Evolutionary conservation across 2,329 filamentous ascomycete species (phyloP), one percentile per base, ranked within the genome.

Genomic region (Exophiala dermatitidis): DNA sequence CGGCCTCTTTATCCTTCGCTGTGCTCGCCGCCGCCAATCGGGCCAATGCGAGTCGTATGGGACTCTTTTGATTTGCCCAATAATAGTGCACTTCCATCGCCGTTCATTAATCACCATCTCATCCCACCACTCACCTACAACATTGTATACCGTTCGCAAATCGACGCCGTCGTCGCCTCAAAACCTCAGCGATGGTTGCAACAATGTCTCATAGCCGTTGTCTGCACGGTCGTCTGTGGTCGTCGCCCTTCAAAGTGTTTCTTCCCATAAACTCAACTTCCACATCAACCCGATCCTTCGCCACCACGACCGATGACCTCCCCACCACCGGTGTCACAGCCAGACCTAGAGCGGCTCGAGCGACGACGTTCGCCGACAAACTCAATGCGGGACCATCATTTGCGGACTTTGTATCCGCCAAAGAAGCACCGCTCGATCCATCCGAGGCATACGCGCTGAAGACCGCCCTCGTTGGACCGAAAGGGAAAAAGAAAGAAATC

Each of bases 331-430:
- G 19, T 19, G 19, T 19, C 31, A 63, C 67, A 30, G 56, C 63
- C 46, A 65, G 69, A 9, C 64, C 67, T 5, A 60, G 62, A 49
- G 69, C 19, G 19, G 19, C 76, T 53, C 71, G 69, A 38, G 63
- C 72, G 31, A 84, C 79, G 9, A 69, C 71, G 2, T 85, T 86
- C 68, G 73, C 71, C 57, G 82, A 85, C 67, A 80, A 78, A 51
- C 72, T 85, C 46, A 85, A 85, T 63, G 69, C 77, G 4, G 83
- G 83, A 0, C 83, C 83, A 8, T 80, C 81, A 0, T 84, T 86
- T 64, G 67, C 72, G 31, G 82, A 85, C 63, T 85, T 86, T 58
- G 75, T 84, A 36, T 71, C 71, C 32, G 74, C 74, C 26, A 55
- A 66, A 62, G 64, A 72, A 65, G 63, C 67, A 60, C 54, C 70